Base-by-base conservation (phyloP, 208 protist genomes). In the Wallacemonas sp. region DNA sequence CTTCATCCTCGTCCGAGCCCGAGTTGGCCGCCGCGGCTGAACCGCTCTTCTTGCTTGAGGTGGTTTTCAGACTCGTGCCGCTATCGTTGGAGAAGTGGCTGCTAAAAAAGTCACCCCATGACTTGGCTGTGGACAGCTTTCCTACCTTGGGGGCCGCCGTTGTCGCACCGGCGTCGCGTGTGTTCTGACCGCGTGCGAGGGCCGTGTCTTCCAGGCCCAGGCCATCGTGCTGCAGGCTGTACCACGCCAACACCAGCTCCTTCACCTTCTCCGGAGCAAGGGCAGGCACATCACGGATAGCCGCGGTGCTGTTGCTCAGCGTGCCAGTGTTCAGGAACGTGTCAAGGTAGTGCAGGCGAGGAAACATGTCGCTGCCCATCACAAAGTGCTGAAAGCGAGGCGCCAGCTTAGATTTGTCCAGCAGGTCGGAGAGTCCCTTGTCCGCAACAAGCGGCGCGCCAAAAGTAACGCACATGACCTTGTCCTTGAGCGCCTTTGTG, bases 381-480 rank as follows among this genome's bases (percentile, higher is more conserved):
- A 85, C 75, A 33, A 85, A 74, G 68, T 81, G 70, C 22, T 85
- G 75, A 36, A 79, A 82, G 15, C 56, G 6, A 14, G 36, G 2
- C 21, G 21, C 6, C 2, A 19, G 33, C 22, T 58, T 1, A 2
- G 33, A 11, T 3, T 30, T 22, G 47, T 51, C 53, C 14, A 86
- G 56, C 2, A 81, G 24, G 11, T 75, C 58, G 5, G 70, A 63
- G 24, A 86, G 55, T 34, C 64, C 24, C 34, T 33, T 47, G 39
- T 51, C 49, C 17, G 55, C 55, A 9, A 82, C 68, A 46, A 81
- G 75, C 15, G 79, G 75, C 22, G 79, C 70, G 31, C 79, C 79
- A 44, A 72, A 79, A 30, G 79, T 81, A 24, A 82, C 71, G 68
- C 79, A 86, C 54, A 72, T n/a, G 3, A 86, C 39, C 11, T 65